Base-by-base conservation (phyloP, 441 rosid species). In the Syzygium syzygioides region DNA sequence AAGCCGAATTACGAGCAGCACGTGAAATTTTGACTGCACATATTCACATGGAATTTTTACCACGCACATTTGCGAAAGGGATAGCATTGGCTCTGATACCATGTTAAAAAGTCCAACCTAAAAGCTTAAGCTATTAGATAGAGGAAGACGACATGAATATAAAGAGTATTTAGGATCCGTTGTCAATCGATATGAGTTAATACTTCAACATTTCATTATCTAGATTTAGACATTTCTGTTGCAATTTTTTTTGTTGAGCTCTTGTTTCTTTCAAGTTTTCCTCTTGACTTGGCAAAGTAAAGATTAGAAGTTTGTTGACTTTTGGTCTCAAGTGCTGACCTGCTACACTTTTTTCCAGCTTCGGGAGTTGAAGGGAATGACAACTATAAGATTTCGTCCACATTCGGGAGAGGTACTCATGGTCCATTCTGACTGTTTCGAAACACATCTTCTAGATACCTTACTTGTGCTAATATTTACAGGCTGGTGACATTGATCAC, bases 401-500 rank as follows among this genome's bases (percentile, higher is more conserved):
- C 99, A 98, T 90, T 95, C 99, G 79, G 99, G 99, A 79, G 99
- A 98, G 99, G 99, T 98, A 91, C 62, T 89, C 79, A 20, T 88
- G 32, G 37, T 87, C 88, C 50, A 30, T 68, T 86, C 59, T 25
- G 50, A 79, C 83, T 88, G 26, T 83, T 64, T 41, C 30, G 28
- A 6, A 12, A 76, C 83, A 23, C 83, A 41, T 89, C 76, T 53
- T 85, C 13, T 88, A 52, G 85, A 87, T 50, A 68, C 79, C 88
- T 92, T 88, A 88, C 79, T 41, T 88, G 23, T 85, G 48, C 30
- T 89, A 54, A 84, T 52, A 79, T 91, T 92, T 90, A 88, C 96
- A 98, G 99, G 99, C 99, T 89, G 99, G 99, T 85, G 99, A 98
- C 89, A 95, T 95, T 89, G 99, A 98, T 95, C 99, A 98, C 91